These are phyloP conservation scores for Alternaria arborescens DNA, from an alignment of 2,329 filamentous ascomycete species.

Conservation along the genomic window DNA sequence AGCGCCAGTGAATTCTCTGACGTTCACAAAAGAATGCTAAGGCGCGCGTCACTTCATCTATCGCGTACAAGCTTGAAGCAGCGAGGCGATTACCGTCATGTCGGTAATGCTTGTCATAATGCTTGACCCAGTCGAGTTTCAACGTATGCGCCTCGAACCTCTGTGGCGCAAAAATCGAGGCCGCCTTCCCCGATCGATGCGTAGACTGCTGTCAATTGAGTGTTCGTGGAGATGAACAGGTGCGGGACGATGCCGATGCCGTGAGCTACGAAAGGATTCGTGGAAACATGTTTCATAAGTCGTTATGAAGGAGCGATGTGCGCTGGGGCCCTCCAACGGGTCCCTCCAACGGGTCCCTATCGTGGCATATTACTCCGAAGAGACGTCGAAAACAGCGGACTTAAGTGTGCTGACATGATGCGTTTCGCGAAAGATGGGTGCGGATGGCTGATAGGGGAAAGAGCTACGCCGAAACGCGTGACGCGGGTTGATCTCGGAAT, in stretches of 20 bases:
- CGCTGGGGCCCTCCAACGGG: neutral
- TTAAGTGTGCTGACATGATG: neutral
- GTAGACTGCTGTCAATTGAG: neutral
- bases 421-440: neutral
- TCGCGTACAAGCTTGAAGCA: slow-evolving; percentile 6
- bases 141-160: slow-evolving; percentile 4
- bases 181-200: neutral
- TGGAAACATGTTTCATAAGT: slow-evolving; percentile 22
- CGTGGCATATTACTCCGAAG: slow-evolving; percentile 1
- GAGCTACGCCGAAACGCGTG: neutral
- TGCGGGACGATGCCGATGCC: slow-evolving; percentile 2
- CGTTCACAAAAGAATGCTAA: neutral
- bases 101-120: slow-evolving; percentile 11
- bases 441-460: neutral
- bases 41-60: slow-evolving; percentile 10
- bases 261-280: slow-evolving; percentile 9
- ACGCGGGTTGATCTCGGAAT: neutral
- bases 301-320: slow-evolving; percentile 16
- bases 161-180: neutral
- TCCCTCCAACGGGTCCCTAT: neutral
- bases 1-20: slow-evolving; percentile 4
- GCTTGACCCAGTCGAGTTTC: slow-evolving; percentile 9
- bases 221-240: slow-evolving; percentile 18
- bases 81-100: slow-evolving; percentile 1
- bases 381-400: neutral